Evolutionary conservation across 371 early-diverging fungal genomes (phyloP), one percentile per base, ranked within the genome.

Genomic region (Rhizopus stolonifer): DNA sequence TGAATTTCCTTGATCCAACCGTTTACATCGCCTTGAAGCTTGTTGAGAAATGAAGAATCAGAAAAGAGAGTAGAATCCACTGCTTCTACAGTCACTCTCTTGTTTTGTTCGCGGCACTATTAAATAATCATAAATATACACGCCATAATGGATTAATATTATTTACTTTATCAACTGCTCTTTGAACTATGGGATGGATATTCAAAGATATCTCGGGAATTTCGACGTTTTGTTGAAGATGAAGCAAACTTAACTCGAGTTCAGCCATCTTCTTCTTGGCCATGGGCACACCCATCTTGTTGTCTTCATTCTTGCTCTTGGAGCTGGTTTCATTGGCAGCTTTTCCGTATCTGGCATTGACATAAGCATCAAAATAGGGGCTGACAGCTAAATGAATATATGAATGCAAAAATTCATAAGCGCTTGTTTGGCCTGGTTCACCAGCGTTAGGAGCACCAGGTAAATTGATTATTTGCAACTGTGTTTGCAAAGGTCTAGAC

Each of bases 1-100:
- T 98, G 96, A 60, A 99, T 98, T 64, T 98, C 98, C 64, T 94
- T 95, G 70, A 98, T 93, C 99, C 99, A 99, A 6, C 89, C 88
- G 61, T 98, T 98, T 39, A 99, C 98, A 64, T 95, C 95, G 39
- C 84, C 77, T 64, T 97, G 97, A 22, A 99, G 80, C 64, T 87
- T 85, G 76, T 97, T 97, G 23, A 98, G 78, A 53, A 98, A 92
- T 2, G 82, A 70, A 0, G 95, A 90, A 60, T 99, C 95, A 2
- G 75, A 69, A 31, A 91, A 74, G 31, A 87, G 72, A 13, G 64
- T 65, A 0, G 82, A 56, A 24, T 89, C 91, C 32, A 94, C 61
- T 1, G 83, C 84, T 46, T 92, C 92, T 2, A 88, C 89, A 0
- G 86, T 84, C 3, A 84, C 81, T 42, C 89, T 81, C 44, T 67